phyloP scores from a whole-genome alignment of 177 flowering plant genomes.

The Vitis hybrid region DNA sequence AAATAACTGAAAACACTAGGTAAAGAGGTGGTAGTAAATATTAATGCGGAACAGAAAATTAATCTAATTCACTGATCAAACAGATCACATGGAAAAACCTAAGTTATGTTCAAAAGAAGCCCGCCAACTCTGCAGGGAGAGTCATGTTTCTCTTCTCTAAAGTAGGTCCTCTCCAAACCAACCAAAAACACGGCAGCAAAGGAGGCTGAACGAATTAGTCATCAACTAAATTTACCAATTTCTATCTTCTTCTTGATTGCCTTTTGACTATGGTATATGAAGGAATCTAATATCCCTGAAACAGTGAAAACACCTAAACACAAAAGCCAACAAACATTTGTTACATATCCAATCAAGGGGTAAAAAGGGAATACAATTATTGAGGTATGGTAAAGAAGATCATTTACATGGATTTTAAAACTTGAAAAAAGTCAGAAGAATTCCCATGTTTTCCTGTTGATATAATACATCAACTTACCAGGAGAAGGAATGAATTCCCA shows the following conservation, averaged over 20 bases:
- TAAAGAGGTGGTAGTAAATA: neutral
- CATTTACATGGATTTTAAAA: neutral
- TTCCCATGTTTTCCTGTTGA: neutral
- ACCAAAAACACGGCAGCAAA: slow-evolving; percentile 10
- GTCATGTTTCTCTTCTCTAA: slow-evolving; percentile 8
- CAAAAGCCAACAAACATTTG: neutral
- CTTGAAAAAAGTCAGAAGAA: neutral
- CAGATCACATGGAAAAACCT: slow-evolving; percentile 3
- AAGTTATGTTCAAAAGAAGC: slow-evolving; percentile 9
- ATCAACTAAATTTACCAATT: slow-evolving; percentile 76
- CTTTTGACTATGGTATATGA: slow-evolving; percentile 81
- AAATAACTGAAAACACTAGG: neutral
- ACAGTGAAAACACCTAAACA: slow-evolving; percentile 77
- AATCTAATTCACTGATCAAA: slow-evolving; percentile 14
- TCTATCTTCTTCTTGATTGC: slow-evolving; percentile 92
- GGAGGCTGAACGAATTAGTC: neutral
- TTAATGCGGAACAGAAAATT: neutral
- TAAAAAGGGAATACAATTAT: neutral
- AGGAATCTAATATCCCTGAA: slow-evolving; percentile 84
- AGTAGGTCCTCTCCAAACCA: slow-evolving; percentile 6
- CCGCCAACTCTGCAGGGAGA: slow-evolving; percentile 7
- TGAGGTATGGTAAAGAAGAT: neutral
- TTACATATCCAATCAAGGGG: neutral
- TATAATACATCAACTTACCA: neutral
- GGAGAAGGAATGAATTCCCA: too few species aligned